phyloP scores from a whole-genome alignment of 2,329 filamentous ascomycete species.

The Fusarium clavum region DNA sequence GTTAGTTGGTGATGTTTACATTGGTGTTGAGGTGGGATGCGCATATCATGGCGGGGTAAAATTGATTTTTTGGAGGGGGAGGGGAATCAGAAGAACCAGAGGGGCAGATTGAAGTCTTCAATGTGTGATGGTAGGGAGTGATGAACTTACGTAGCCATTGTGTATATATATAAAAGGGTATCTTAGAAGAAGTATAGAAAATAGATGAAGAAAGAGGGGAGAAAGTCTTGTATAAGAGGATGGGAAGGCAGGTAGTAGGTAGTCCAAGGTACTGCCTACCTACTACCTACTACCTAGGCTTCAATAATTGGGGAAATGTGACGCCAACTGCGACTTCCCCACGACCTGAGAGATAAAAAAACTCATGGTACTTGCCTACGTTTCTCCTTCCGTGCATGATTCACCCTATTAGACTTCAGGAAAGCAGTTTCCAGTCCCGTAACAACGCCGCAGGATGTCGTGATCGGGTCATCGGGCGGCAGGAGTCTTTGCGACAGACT shows the following conservation, averaged over 20 bases:
- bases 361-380: not conserved
- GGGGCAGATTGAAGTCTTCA: slow-evolving; percentile 5
- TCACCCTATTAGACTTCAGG: slow-evolving; percentile 1
- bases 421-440: slow-evolving; percentile 15
- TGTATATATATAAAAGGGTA: slow-evolving; percentile 22
- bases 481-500: slow-evolving; percentile 29
- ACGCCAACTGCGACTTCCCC: slow-evolving; percentile 14
- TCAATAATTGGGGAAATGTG: slow-evolving; percentile 14
- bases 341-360: slow-evolving; percentile 21
- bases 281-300: not conserved
- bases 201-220: slow-evolving; percentile 12
- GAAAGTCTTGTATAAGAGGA: slow-evolving; percentile 1
- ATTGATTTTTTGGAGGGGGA: slow-evolving; percentile 17
- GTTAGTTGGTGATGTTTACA: slow-evolving; percentile 19
- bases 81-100: not conserved
- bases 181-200: not conserved
- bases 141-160: slow-evolving; percentile 52
- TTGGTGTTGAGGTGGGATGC: slow-evolving; percentile 22
- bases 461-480: slow-evolving; percentile 41
- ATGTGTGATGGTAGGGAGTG: not conserved
- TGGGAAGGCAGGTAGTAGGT: not conserved
- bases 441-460: slow-evolving; percentile 32
- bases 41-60: slow-evolving; percentile 30
- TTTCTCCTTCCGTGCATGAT: slow-evolving; percentile 5
- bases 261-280: not conserved